These are phyloP conservation scores for Rhododendron henanense DNA, from an alignment of 148 eudicot species.

Conservation along the genomic window DNA sequence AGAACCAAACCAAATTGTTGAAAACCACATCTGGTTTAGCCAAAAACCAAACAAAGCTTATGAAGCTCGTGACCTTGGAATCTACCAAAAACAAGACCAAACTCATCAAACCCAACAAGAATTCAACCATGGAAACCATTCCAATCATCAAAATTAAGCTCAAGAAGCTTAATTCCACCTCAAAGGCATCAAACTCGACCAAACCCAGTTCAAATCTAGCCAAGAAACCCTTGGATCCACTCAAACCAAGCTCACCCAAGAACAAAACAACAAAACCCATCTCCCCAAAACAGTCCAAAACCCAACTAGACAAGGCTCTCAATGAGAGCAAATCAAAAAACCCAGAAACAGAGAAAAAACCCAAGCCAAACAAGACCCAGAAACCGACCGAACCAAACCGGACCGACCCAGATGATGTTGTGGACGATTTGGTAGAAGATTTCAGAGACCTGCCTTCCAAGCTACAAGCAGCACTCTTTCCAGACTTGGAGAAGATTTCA, in stretches of 20 bases:
- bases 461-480: slow-evolving; percentile 73
- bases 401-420: slow-evolving; percentile 23
- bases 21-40: slow-evolving; percentile 25
- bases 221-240: slow-evolving; percentile 46
- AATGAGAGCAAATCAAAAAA: slow-evolving; percentile 18
- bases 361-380: slow-evolving; percentile 13
- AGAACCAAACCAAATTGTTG: slow-evolving; percentile 32
- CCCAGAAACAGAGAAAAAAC: slow-evolving; percentile 18
- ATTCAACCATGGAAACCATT: not conserved
- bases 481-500: slow-evolving; percentile 72
- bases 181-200: slow-evolving; percentile 35
- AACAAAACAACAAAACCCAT: slow-evolving; percentile 44
- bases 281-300: slow-evolving; percentile 11
- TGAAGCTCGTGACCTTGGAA: slow-evolving; percentile 30
- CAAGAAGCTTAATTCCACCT: slow-evolving; percentile 58
- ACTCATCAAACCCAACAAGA: slow-evolving; percentile 17
- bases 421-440: slow-evolving; percentile 57
- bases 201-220: slow-evolving; percentile 18
- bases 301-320: not conserved
- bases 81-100: slow-evolving; percentile 29
- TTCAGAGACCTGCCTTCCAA: slow-evolving; percentile 66
- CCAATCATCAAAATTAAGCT: slow-evolving; percentile 36
- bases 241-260: slow-evolving; percentile 36
- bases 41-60: slow-evolving; percentile 41
- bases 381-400: slow-evolving; percentile 26